Evolutionary conservation across 2,329 filamentous ascomycete genomes (phyloP), one percentile per base, ranked within the genome.

Genomic region (Fragosphaeria purpurea): DNA sequence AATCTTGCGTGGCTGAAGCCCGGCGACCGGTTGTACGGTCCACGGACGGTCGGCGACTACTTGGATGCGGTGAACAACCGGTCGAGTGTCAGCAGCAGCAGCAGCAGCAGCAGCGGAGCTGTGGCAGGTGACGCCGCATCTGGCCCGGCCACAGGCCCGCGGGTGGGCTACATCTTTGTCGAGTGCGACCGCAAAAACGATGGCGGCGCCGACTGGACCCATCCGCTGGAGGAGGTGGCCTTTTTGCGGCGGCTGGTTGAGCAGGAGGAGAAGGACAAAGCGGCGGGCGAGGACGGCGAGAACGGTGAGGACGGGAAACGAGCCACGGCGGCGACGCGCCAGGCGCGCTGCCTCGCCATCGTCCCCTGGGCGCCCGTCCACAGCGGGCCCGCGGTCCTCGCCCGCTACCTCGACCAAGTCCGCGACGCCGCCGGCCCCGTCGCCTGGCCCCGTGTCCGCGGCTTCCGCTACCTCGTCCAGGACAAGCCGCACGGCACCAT

Each of bases 281-380:
- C 49, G 3, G 51, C 48, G 1, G 22, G 22, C 22, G 22, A 22
- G 22, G 22, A 22, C 22, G 22, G 79, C 37, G 84, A 84, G 10
- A 62, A 67, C 49, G 77, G 81, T 0, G 61, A 68, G 33, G 13
- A 32, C 10, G 45, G 10, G 4, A 63, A 73, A 1, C 34, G 10
- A 76, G 75, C 33, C 78, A 85, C 60, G 82, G 80, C 37, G 80
- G 86, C 64, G 61, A 62, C 2, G 53, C 68, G 40, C 63, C 65
- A 3, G 75, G 82, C 48, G 71, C 71, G 11, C 62, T 81, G 87
- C 58, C 70, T 83, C 3, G 90, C 77, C 0, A 79, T 89, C 56
- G 76, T 96, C 4, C 82, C 88, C 1, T 96, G 88, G 87, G 89
- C 88, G n/a, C 90, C 90, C 0, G 63, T 96, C 46, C 78, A 85